Evolutionary conservation across 768 basidiomycete species (phyloP).

Genomic region (Saitozyma sp.): DNA sequence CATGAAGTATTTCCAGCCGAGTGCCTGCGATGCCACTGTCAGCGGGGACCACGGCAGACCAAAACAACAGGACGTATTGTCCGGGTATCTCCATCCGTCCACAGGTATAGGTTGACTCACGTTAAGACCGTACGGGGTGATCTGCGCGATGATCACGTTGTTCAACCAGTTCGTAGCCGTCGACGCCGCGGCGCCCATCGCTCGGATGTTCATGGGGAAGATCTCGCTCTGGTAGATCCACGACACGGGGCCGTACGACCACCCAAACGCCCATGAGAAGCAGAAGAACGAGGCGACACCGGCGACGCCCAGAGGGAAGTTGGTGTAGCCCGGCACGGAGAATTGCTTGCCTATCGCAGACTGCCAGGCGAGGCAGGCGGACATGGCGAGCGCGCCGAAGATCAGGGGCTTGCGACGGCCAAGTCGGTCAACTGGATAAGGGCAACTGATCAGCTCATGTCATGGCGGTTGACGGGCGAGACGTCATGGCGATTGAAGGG

Average conservation of each 20-base stretch:
- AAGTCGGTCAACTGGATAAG: conserved; percentile 58
- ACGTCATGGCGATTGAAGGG: not conserved
- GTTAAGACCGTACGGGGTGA: conserved; percentile 61
- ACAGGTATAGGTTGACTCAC: too few relatives aligned
- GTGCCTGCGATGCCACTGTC: not conserved
- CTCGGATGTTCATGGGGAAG: conserved; percentile 64
- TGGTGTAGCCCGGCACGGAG: conserved; percentile 30
- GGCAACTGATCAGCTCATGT: not conserved
- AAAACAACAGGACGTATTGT: not conserved
- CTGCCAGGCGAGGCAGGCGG: conserved; percentile 45
- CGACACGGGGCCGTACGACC: conserved; percentile 53
- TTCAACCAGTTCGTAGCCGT: conserved; percentile 64
- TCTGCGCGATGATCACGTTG: conserved; percentile 53
- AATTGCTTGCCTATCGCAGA: conserved; percentile 12
- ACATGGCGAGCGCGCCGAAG: conserved; percentile 61
- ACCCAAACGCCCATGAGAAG: conserved; percentile 33
- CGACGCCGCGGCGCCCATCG: conserved; percentile 64
- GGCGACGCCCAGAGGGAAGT: conserved; percentile 55
- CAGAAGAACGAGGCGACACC: conserved; percentile 66
- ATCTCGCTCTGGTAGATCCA: conserved; percentile 67
- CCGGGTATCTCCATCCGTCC: conserved; percentile 21
- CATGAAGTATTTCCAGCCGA: conserved; percentile 58
- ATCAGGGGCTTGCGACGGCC: conserved; percentile 65
- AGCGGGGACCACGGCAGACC: too few relatives aligned
- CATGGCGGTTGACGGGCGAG: not conserved